A percentile compares a stretch with the other conserved stretches of the same genome.
Conservation (phyloP, 768 basidiomycete species). For the Naganishia vaughanmartiniae region DNA sequence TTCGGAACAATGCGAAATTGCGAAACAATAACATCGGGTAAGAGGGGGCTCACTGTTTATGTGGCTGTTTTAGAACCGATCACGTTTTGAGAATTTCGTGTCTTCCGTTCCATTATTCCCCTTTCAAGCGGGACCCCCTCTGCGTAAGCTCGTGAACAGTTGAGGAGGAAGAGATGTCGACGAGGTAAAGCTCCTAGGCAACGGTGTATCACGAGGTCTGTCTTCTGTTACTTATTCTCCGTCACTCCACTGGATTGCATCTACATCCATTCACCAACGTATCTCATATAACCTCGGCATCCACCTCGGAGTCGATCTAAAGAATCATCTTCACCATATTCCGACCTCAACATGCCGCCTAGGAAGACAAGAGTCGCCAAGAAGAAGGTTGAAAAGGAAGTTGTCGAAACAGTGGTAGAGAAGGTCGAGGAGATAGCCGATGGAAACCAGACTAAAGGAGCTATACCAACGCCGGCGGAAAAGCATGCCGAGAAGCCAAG, state of each 20-base stretch:
- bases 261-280: neutral
- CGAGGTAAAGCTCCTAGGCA: too few relatives aligned
- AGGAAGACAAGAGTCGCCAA: conserved; percentile 6
- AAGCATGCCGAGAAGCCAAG: conserved; percentile 17
- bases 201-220: too few relatives aligned
- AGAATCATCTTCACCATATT: neutral
- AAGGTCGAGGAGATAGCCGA: neutral
- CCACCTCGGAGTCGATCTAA: neutral
- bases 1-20: too few relatives aligned
- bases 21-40: too few relatives aligned
- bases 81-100: too few relatives aligned
- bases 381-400: conserved; percentile 10
- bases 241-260: neutral
- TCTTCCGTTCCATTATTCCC: too few relatives aligned
- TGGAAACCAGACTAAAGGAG: conserved; percentile 11
- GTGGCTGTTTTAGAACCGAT: too few relatives aligned
- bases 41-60: too few relatives aligned
- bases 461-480: neutral
- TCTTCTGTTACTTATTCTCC: neutral
- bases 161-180: too few relatives aligned
- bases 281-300: neutral
- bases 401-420: conserved; percentile 8
- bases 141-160: too few relatives aligned
- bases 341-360: conserved; percentile 9
- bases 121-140: too few relatives aligned